These are phyloP conservation scores for Globisporangium polare DNA, from an alignment of 352 stramenopile genomes.

Conservation along the genomic window DNA sequence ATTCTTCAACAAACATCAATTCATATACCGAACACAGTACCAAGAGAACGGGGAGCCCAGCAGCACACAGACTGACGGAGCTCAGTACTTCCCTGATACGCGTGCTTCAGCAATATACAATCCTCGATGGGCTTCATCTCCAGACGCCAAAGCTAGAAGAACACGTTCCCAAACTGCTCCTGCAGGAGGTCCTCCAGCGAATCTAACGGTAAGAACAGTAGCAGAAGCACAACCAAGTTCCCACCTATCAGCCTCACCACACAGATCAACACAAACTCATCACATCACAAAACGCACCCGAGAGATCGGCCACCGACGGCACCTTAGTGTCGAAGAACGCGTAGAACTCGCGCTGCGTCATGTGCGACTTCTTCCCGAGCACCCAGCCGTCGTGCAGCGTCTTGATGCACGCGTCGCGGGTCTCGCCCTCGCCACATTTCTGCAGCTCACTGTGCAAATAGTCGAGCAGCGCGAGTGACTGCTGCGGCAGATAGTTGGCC, in stretches of 20 bases:
- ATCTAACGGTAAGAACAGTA: no score
- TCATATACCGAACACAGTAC: no score
- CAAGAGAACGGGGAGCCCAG: no score
- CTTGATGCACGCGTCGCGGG: conserved; percentile 50
- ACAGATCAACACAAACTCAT: background rate
- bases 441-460: conserved; percentile 39
- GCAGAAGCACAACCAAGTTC: no score
- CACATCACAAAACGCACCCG: conserved; percentile 29
- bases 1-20: no score
- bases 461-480: conserved; percentile 35
- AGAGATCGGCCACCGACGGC: conserved; percentile 46
- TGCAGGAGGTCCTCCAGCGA: conserved; percentile 37
- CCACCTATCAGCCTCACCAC: no score
- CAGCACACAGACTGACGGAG: no score
- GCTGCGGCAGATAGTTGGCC: conserved; percentile 41
- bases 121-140: no score
- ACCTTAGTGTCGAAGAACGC: conserved; percentile 62
- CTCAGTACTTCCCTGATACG: no score
- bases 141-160: conserved; percentile 25
- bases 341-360: conserved; percentile 48
- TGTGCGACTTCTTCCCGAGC: conserved; percentile 41
- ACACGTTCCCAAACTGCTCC: conserved; percentile 53
- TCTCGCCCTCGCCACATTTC: conserved; percentile 19
- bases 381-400: conserved; percentile 57
- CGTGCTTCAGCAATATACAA: no score